These are phyloP conservation scores for Pelargonium australe DNA, from an alignment of 441 rosid species.

Conservation along the genomic window DNA sequence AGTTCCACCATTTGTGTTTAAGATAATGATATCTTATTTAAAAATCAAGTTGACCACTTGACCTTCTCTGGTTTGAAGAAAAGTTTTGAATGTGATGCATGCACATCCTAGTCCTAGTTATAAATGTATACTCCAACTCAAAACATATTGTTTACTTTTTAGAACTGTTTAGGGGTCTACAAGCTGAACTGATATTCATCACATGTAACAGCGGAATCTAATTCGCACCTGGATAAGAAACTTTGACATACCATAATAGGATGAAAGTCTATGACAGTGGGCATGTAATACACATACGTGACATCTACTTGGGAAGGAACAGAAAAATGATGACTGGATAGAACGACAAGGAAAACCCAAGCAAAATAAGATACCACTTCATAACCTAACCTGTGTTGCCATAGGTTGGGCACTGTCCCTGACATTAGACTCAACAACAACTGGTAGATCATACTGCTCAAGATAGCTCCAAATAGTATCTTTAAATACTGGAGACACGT, in stretches of 20 bases:
- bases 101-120: not conserved
- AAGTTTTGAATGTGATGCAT: not conserved
- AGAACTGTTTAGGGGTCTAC: not conserved
- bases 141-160: not conserved
- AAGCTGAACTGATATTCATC: not conserved
- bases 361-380: not conserved
- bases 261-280: not conserved
- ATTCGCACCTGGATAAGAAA: not conserved
- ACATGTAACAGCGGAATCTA: not conserved
- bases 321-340: not conserved
- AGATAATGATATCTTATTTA: not conserved
- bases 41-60: not conserved
- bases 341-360: not conserved
- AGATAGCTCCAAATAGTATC: slow-evolving; percentile 82
- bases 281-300: not conserved
- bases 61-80: not conserved
- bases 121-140: not conserved
- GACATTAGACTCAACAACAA: slow-evolving; percentile 62
- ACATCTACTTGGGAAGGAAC: not conserved
- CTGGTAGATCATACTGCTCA: slow-evolving; percentile 94
- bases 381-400: slow-evolving; percentile 55
- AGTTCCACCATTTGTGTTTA: not conserved
- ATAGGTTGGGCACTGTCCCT: slow-evolving; percentile 50
- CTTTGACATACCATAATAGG: not conserved
- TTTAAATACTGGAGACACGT: slow-evolving; percentile 65